These are phyloP conservation scores for Toxicodendron radicans DNA, from an alignment of 345 rosid genomes.

Conservation along the genomic window DNA sequence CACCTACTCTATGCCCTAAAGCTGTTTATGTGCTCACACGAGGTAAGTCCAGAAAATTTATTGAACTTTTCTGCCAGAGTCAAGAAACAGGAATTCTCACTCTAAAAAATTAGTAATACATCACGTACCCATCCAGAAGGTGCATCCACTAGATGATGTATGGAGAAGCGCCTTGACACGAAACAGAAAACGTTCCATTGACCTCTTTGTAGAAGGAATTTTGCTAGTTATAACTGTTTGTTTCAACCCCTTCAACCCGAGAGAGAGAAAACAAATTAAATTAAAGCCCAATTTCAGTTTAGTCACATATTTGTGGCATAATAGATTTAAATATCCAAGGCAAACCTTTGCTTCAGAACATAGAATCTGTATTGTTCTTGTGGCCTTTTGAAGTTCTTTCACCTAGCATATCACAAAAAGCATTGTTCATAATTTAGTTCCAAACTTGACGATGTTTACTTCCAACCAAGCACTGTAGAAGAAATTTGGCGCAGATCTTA, in stretches of 20 bases:
- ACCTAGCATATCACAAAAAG: slow-evolving; percentile 42
- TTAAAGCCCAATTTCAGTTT: background rate
- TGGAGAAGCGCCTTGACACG: slow-evolving; percentile 82
- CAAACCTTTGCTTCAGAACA: slow-evolving; percentile 94
- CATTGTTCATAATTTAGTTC: slow-evolving; percentile 3
- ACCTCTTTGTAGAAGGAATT: slow-evolving; percentile 74
- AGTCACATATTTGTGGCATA: background rate
- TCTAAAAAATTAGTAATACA: background rate
- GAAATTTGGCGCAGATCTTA: slow-evolving; percentile 30
- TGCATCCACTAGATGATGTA: slow-evolving; percentile 60
- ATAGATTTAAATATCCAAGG: slow-evolving; percentile 1
- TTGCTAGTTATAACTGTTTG: slow-evolving; percentile 71
- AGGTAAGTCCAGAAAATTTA: background rate
- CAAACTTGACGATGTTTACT: background rate
- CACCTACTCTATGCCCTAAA: background rate
- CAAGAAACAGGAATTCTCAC: slow-evolving; percentile 3
- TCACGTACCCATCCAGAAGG: slow-evolving; percentile 85
- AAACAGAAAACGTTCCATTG: slow-evolving; percentile 84
- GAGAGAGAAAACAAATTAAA: slow-evolving; percentile 18
- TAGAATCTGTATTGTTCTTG: slow-evolving; percentile 78
- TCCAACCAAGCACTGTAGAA: background rate
- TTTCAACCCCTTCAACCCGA: slow-evolving; percentile 61
- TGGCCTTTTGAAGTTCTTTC: slow-evolving; percentile 84
- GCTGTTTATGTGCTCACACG: background rate
- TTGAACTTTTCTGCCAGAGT: background rate